Base-by-base conservation (phyloP, 2,329 filamentous ascomycete species). In the Samsoniella hepiali region DNA sequence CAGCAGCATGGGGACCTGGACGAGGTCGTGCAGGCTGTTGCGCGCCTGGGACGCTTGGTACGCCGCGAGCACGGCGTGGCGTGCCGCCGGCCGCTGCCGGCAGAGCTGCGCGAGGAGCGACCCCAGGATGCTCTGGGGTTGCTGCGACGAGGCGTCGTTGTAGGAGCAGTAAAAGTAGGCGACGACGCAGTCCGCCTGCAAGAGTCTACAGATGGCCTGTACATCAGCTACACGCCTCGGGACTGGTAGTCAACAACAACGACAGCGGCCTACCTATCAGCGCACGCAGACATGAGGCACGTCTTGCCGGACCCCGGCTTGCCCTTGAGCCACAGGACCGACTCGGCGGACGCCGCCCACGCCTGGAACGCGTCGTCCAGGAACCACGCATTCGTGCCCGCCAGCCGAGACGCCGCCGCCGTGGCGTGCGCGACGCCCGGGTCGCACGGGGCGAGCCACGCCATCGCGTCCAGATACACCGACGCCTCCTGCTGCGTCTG, bases 291-390 rank as follows among this genome's bases (percentile, higher is more conserved):
- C 27, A 58, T 36, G 2, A 63, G 27, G 29, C 62, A 63, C 10
- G 62, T 63, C 34, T 63, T 63, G n/a, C 62, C 62, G 17, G 62
- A 58, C 6, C 62, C 62, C 6, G 55, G 62, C 22, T 63, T 63
- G 11, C 62, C 62, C 29, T 51, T 49, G 2, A 63, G 11, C 62
- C 62, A 63, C 29, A 58, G 45, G 17, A 63, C 36, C 22, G 44
- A 22, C 15, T 4, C 15, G 3, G 34, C 22, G 27, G 22, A 34
- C 13, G 53, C 40, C 13, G 27, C 34, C 62, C 62, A 63, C 17
- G 59, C 29, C 3, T 9, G 31, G 7, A 63, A 58, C 8, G 27
- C n/a, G n/a, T 49, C 38, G 22, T 63, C 47, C 27, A 63, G 38
- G 36, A 63, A 63, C 62, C 62, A 63, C 38, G 51, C 31, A 38